phyloP scores from a whole-genome alignment of 768 basidiomycete genomes.

The Agaricus blazei region DNA sequence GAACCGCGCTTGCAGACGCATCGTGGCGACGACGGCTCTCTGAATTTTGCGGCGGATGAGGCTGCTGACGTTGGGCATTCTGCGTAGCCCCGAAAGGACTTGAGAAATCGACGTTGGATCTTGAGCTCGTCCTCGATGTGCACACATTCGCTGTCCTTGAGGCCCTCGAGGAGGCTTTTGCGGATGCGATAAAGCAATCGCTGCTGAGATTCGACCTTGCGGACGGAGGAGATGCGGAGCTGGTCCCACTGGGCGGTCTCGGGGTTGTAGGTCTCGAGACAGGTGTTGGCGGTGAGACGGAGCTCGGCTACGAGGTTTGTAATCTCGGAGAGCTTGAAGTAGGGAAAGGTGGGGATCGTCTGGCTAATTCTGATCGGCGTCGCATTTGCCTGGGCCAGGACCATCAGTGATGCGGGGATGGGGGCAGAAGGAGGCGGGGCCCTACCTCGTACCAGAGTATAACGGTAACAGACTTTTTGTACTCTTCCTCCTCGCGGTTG shows the following conservation, averaged over 20 bases:
- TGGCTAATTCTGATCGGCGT: constrained; percentile 57
- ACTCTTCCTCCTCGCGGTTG: constrained; percentile 37
- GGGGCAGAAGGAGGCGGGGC: background rate
- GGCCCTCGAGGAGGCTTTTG: constrained; percentile 51
- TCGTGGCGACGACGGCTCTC: constrained; percentile 3
- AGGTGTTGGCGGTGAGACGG: constrained; percentile 44
- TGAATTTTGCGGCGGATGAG: background rate
- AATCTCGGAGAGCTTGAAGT: constrained; percentile 54
- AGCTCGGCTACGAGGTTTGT: constrained; percentile 49
- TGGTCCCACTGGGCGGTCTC: constrained; percentile 61
- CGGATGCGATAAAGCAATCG: constrained; percentile 58
- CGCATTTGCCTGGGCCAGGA: constrained; percentile 34
- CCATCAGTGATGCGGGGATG: background rate
- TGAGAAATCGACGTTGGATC: constrained; percentile 29
- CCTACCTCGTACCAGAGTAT: constrained; percentile 67
- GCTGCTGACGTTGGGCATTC: constrained; percentile 1
- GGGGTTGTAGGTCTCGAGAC: constrained; percentile 57
- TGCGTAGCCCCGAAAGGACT: constrained; percentile 12
- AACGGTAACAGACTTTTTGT: constrained; percentile 53
- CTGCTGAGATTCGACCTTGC: constrained; percentile 54
- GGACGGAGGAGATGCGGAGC: constrained; percentile 53
- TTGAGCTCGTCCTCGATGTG: constrained; percentile 53
- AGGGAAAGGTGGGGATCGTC: constrained; percentile 58
- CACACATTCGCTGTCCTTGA: constrained; percentile 52
- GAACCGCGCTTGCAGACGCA: constrained; percentile 19